These are phyloP conservation scores for Botryosphaeria dothidea DNA, from an alignment of 2,329 filamentous ascomycete species.

Conservation along the genomic window DNA sequence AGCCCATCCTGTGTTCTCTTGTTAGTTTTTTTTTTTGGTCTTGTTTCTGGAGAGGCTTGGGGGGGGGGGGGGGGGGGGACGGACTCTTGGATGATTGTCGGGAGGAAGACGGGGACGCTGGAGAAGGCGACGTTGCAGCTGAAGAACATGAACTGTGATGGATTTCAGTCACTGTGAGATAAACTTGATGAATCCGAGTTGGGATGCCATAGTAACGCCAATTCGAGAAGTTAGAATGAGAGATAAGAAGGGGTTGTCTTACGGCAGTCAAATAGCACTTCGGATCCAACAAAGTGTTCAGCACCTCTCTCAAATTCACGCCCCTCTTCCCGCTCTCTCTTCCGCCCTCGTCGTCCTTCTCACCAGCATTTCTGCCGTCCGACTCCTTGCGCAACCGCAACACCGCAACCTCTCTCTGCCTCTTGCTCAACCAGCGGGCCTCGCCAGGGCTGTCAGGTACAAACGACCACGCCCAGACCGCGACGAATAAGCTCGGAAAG, in stretches of 20 bases:
- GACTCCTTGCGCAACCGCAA: constrained; percentile 62
- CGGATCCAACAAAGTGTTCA: constrained; percentile 63
- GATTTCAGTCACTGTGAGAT: too few relatives aligned
- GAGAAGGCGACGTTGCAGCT: constrained; percentile 85
- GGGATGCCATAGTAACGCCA: too few relatives aligned
- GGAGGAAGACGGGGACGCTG: constrained; percentile 84
- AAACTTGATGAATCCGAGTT: too few relatives aligned
- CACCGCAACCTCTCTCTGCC: constrained; percentile 64
- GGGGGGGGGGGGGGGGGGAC: constrained; percentile 19
- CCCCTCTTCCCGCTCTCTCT: constrained; percentile 26
- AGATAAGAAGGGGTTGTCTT: constrained; percentile 28
- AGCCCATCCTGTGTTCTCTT: constrained; percentile 69
- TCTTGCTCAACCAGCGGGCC: constrained; percentile 43
- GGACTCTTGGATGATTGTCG: constrained; percentile 69
- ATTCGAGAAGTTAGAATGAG: too few relatives aligned
- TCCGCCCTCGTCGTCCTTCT: constrained; percentile 22
- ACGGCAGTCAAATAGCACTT: constrained; percentile 72
- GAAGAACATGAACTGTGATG: constrained; percentile 78
- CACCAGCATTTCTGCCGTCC: constrained; percentile 40
- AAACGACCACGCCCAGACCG: constrained; percentile 70
- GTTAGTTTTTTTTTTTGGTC: too few relatives aligned
- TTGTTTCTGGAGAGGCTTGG: neutral
- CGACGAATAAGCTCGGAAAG: constrained; percentile 76
- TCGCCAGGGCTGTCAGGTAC: constrained; percentile 72
- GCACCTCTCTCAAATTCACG: constrained; percentile 58